phyloP scores from a whole-genome alignment of 73 alveolate genomes.

The Tetrahymena malaccensis region DNA sequence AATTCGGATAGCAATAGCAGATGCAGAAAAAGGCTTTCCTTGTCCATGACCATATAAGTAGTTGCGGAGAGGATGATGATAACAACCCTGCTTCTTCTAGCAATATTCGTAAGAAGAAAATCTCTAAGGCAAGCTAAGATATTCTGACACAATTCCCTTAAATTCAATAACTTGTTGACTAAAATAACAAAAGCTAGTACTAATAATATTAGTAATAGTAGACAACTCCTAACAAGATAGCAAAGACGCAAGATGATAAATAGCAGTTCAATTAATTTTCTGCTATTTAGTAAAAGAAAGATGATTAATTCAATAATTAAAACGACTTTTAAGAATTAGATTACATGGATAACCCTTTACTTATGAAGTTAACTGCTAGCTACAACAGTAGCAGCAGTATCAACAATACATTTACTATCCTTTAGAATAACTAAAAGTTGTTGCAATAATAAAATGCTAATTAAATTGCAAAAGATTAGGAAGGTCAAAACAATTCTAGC shows the following conservation, averaged over 20 bases:
- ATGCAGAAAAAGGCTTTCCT: not conserved
- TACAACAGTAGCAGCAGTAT: not conserved
- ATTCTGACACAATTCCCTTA: not conserved
- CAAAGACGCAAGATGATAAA: not conserved
- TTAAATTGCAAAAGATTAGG: not conserved
- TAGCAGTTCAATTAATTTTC: not conserved
- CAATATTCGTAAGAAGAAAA: not conserved
- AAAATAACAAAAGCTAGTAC: not conserved
- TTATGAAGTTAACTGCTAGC: not conserved
- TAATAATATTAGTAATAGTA: not conserved
- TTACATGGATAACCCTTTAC: not conserved
- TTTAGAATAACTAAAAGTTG: not conserved
- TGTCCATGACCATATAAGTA: not conserved
- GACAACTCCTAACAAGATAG: not conserved
- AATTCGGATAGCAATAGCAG: not conserved
- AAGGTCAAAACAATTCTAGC: not conserved
- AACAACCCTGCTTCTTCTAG: not conserved
- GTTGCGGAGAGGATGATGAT: not conserved
- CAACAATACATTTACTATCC: not conserved
- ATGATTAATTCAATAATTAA: not conserved
- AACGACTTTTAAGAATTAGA: not conserved
- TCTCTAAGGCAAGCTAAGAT: not conserved
- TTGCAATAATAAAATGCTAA: not conserved
- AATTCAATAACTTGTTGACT: not conserved
- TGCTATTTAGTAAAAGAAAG: not conserved